Conservation (phyloP, 805 yeast species). For the Dipodascopsis uninucleata region DNA sequence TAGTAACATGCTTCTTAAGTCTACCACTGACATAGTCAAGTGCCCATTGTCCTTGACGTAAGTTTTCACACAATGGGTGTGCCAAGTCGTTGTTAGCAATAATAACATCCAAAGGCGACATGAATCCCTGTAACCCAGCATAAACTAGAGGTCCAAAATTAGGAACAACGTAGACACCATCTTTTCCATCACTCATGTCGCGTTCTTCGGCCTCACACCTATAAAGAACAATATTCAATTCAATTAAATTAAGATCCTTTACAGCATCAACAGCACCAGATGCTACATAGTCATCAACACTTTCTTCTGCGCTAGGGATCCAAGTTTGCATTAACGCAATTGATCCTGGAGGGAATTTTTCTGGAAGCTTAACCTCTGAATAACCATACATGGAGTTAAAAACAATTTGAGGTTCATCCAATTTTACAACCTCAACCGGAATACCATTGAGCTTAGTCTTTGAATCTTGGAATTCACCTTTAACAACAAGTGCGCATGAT, state of each 20-base stretch:
- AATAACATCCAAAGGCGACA: conserved; percentile 57
- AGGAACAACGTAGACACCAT: conserved; percentile 75
- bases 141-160: conserved; percentile 68
- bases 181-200: conserved; percentile 66
- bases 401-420: conserved; percentile 50
- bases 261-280: conserved; percentile 78
- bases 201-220: conserved; percentile 84
- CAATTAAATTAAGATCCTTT: conserved; percentile 53
- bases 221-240: conserved; percentile 71
- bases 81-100: conserved; percentile 72
- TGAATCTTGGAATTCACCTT: conserved; percentile 47
- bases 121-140: conserved; percentile 95
- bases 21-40: conserved; percentile 68
- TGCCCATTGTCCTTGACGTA: conserved; percentile 87
- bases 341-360: conserved; percentile 80
- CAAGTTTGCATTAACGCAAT: conserved; percentile 77
- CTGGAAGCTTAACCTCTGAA: conserved; percentile 57
- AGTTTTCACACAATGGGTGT: conserved; percentile 75
- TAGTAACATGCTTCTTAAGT: conserved; percentile 49
- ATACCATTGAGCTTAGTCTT: conserved; percentile 53
- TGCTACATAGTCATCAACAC: conserved; percentile 57
- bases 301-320: conserved; percentile 60
- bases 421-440: conserved; percentile 56
- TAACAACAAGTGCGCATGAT: conserved; percentile 52
- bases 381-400: conserved; percentile 43